Evolutionary conservation across 208 protist species (phyloP), one percentile per base, ranked within the genome.

Genomic region (Crithidia brevicula): DNA sequence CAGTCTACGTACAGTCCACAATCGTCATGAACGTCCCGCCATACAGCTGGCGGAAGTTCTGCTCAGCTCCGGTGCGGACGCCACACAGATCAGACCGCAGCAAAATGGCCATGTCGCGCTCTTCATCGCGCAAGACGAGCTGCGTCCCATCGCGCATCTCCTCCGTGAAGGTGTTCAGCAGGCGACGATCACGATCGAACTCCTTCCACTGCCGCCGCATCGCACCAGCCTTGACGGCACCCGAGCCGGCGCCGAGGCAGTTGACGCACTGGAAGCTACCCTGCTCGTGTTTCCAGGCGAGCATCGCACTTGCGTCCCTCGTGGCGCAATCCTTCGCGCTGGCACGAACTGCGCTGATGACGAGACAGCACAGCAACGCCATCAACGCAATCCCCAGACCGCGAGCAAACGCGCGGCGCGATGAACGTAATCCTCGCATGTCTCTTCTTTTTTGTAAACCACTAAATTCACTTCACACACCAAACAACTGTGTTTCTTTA

Each of bases 1-100:
- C n/a, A n/a, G n/a, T n/a, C n/a, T 61, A 91, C 49, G 85, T 88
- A 61, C 91, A 96, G 50, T 92, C 84, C 30, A 82, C 77, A 11
- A 88, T 62, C 9, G 68, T 63, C 42, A 90, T 68, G 25, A 89
- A 96, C 33, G 43, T 51, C 15, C 91, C 91, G 4, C 53, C 34
- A 65, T 94, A 91, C 25, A 96, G 77, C 67, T 89, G 81, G 6
- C 62, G 57, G 49, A 93, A 96, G 23, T 81, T 71, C 30, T 85
- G 53, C 45, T 94, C 82, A 16, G 27, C 69, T 1, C 58, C 53
- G 4, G 67, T 40, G 31, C 72, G 79, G n/a, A 96, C 73, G 16
- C 77, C 91, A 42, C 76, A 76, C 10, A 93, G 25, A 53, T 91
- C 86, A 1, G 40, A 36, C 3, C 79, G 79, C 27, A 96, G 76